Evolutionary conservation across 371 early-diverging fungal genomes (phyloP).

Genomic region (Haplosporangium sp.): DNA sequence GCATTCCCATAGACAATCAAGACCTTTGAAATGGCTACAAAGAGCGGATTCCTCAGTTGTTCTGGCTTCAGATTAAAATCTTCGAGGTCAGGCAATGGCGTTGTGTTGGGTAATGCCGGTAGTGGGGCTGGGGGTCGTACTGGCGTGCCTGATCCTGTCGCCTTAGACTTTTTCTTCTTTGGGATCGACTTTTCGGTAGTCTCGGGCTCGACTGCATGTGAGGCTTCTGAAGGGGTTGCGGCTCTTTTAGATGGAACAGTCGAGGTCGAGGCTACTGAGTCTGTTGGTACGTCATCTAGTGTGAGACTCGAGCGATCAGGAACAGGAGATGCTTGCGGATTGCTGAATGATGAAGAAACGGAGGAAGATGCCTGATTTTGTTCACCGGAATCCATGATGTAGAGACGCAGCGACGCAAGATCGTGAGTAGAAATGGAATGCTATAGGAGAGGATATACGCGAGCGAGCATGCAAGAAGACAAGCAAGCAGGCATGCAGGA

Average conservation of each 20-base stretch:
- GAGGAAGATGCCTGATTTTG: background rate
- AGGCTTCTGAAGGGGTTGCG: background rate
- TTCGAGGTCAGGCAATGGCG: conserved; percentile 37
- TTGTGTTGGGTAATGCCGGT: conserved; percentile 25
- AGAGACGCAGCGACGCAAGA: background rate
- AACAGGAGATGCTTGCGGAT: background rate
- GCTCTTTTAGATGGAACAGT: background rate
- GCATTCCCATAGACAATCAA: conserved; percentile 51
- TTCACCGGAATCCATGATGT: conserved; percentile 9
- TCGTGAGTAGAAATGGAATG: background rate
- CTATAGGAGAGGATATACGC: conserved; percentile 1
- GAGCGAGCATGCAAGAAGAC: no score
- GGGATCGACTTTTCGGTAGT: conserved; percentile 1
- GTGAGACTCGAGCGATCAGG: no score
- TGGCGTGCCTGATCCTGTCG: conserved; percentile 4
- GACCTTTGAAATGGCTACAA: conserved; percentile 47
- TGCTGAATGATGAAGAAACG: no score
- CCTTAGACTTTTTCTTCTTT: conserved; percentile 16
- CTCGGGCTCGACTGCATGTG: conserved; percentile 1
- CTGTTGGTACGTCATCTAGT: background rate
- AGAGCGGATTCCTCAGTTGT: conserved; percentile 46
- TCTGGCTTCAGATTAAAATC: conserved; percentile 43
- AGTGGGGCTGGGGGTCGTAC: conserved; percentile 29
- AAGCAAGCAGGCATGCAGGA: no score
- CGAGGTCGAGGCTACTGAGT: background rate